Evolutionary conservation across 2,329 filamentous ascomycete species (phyloP).

Genomic region (Nemania serpens): DNA sequence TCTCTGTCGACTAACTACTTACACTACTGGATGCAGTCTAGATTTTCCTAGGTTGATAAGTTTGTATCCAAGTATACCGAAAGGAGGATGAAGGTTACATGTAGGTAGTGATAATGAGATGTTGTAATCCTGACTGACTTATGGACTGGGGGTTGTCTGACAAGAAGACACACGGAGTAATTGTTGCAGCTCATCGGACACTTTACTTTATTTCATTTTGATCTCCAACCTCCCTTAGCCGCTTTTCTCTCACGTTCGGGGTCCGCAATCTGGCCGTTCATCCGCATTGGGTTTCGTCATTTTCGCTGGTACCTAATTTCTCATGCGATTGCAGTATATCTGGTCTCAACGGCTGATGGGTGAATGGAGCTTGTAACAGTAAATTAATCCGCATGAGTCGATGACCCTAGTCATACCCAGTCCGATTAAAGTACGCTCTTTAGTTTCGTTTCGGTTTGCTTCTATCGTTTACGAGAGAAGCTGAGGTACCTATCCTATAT

Average conservation of each 20-base stretch:
- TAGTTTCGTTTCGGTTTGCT: neutral
- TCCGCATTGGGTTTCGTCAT: neutral
- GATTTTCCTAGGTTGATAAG: too few species aligned
- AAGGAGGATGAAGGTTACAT: too few species aligned
- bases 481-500: neutral
- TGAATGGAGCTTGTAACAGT: neutral
- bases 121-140: slow-evolving; percentile 14
- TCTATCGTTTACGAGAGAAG: neutral
- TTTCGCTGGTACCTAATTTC: neutral
- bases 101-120: slow-evolving; percentile 7
- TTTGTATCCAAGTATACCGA: too few species aligned
- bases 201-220: slow-evolving; percentile 3
- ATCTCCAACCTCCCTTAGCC: neutral
- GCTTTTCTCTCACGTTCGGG: slow-evolving; percentile 1
- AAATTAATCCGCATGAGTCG: neutral
- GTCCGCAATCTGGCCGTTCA: slow-evolving; percentile 14
- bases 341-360: neutral
- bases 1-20: too few species aligned
- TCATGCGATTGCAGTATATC: neutral
- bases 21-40: too few species aligned
- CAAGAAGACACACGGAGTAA: neutral
- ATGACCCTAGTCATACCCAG: slow-evolving; percentile 3
- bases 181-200: slow-evolving; percentile 9
- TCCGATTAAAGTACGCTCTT: neutral
- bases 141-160: too few species aligned